Conservation (phyloP, 1,139 yeast genomes). For the Candida sp. region DNA sequence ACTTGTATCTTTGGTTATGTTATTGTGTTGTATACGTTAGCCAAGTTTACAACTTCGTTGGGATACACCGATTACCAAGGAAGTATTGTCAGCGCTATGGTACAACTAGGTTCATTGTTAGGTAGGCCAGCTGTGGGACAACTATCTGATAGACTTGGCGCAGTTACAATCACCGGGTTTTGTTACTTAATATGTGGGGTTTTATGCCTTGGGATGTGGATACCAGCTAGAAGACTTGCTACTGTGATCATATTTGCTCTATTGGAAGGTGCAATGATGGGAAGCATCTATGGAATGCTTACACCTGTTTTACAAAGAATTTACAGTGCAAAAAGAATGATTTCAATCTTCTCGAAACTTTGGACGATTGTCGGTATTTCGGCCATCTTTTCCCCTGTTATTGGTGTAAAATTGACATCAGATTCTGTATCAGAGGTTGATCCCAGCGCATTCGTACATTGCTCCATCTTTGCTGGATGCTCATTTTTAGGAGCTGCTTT, state of each 20-base stretch:
- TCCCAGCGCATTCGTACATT: slow-evolving; percentile 45
- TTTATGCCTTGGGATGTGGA: slow-evolving; percentile 55
- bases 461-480: slow-evolving; percentile 52
- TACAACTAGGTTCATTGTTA: slow-evolving; percentile 36
- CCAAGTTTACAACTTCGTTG: slow-evolving; percentile 24
- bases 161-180: slow-evolving; percentile 37
- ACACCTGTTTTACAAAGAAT: slow-evolving; percentile 31
- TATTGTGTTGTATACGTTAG: slow-evolving; percentile 32
- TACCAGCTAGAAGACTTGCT: slow-evolving; percentile 53
- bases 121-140: slow-evolving; percentile 47
- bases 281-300: slow-evolving; percentile 24
- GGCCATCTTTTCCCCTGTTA: slow-evolving; percentile 50
- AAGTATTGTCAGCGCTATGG: slow-evolving; percentile 50
- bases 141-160: slow-evolving; percentile 43
- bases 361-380: slow-evolving; percentile 47
- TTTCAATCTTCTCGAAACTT: slow-evolving; percentile 43
- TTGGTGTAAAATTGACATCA: slow-evolving; percentile 46
- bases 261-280: slow-evolving; percentile 20
- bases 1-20: slow-evolving; percentile 39
- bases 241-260: slow-evolving; percentile 29
- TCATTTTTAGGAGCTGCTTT: slow-evolving; percentile 43
- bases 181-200: slow-evolving; percentile 32
- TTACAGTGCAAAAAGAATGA: slow-evolving; percentile 49
- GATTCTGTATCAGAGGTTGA: slow-evolving; percentile 27
- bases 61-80: slow-evolving; percentile 30